phyloP scores from a whole-genome alignment of 257 asterid species.

The Solanum chmielewskii region DNA sequence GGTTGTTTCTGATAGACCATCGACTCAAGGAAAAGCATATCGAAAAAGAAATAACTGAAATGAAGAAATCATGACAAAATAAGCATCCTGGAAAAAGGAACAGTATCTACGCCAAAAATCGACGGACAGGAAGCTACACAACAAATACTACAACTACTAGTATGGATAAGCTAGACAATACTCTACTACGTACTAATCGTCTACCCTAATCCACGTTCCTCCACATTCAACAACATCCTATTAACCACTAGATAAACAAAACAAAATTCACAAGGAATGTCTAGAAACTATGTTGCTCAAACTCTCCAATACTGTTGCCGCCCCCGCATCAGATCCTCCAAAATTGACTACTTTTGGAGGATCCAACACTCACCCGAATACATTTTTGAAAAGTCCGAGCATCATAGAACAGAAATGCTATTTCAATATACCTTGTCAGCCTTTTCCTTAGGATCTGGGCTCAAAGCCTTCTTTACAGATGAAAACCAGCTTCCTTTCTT shows the following conservation, averaged over 20 bases:
- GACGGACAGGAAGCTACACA: background rate
- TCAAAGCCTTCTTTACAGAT: slow-evolving; percentile 78
- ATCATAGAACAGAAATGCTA: background rate
- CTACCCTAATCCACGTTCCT: background rate
- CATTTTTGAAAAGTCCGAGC: background rate
- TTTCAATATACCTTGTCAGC: slow-evolving; percentile 32
- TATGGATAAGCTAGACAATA: background rate
- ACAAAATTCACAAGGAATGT: background rate
- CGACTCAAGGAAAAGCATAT: background rate
- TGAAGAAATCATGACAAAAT: background rate
- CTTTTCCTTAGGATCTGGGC: slow-evolving; percentile 55
- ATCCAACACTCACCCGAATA: background rate
- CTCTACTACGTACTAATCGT: background rate
- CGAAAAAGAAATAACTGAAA: background rate
- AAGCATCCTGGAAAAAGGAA: background rate
- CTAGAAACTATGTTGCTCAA: background rate
- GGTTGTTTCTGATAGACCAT: background rate
- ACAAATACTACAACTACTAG: background rate
- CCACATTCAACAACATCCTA: background rate
- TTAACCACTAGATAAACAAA: background rate
- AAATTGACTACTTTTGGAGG: background rate
- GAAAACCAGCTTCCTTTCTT: slow-evolving; percentile 88
- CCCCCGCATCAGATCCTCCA: background rate
- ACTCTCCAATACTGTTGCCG: background rate
- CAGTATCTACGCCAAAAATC: background rate